Percentiles rank a stretch among this genome's conserved stretches.
Evolutionary conservation across 2,329 filamentous ascomycete genomes (phyloP).

Genomic region (Fusarium palustre): DNA sequence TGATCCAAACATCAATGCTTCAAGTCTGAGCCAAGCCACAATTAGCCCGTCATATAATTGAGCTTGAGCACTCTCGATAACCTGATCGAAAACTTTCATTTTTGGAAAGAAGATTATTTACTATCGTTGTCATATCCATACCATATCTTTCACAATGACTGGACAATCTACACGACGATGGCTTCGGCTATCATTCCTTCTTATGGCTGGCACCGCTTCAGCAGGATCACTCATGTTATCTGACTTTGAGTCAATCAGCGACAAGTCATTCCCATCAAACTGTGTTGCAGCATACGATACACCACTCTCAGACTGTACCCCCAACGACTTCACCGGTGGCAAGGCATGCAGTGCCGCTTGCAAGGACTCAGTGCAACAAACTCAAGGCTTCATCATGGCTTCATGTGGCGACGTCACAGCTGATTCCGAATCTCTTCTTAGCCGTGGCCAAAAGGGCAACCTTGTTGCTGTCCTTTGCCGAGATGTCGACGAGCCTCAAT

Average conservation of each 20-base stretch:
- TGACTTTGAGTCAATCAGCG: conserved; percentile 56
- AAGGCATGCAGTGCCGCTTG: conserved; percentile 55
- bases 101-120: not conserved
- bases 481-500: conserved; percentile 23
- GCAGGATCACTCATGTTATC: conserved; percentile 51
- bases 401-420: conserved; percentile 45
- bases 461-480: conserved; percentile 54
- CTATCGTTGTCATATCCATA: not conserved
- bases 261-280: conserved; percentile 51
- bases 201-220: conserved; percentile 43
- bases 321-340: conserved; percentile 53
- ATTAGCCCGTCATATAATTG: conserved; percentile 27
- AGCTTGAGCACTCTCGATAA: conserved; percentile 7
- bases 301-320: conserved; percentile 54
- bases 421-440: conserved; percentile 51
- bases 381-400: conserved; percentile 48
- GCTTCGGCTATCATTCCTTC: conserved; percentile 41
- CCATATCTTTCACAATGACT: conserved; percentile 24
- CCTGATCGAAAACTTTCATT: not conserved
- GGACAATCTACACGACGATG: conserved; percentile 39
- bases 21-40: conserved; percentile 17
- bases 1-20: conserved; percentile 35
- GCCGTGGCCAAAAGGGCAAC: conserved; percentile 52
- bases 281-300: conserved; percentile 59
- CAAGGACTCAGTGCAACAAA: conserved; percentile 44